Evolutionary conservation across 352 stramenopile genomes (phyloP).

Genomic region (Phytopythium kandeliae): DNA sequence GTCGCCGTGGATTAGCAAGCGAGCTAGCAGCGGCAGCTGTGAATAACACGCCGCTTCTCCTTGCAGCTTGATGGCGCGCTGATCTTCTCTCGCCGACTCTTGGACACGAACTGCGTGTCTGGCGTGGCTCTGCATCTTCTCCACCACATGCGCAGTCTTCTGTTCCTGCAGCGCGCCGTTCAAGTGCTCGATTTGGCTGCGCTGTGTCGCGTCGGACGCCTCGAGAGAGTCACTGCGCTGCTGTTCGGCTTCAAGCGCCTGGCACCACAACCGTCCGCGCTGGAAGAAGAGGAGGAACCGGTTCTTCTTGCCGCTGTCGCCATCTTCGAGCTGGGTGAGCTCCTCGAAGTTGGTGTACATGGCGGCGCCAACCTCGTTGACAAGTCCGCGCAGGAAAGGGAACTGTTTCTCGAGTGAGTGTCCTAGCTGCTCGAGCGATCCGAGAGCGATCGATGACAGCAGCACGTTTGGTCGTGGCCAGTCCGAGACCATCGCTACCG

Average conservation of each 20-base stretch:
- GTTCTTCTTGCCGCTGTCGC: conserved; percentile 8
- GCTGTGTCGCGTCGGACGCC: background rate
- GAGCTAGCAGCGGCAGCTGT: conserved; percentile 1
- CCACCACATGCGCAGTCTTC: conserved; percentile 14
- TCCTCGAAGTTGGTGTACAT: conserved; percentile 39
- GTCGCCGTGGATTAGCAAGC: background rate
- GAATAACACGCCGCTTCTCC: background rate
- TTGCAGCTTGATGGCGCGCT: background rate
- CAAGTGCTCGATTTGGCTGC: conserved; percentile 29
- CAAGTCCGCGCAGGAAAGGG: conserved; percentile 36
- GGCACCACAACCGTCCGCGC: conserved; percentile 41
- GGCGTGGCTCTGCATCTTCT: conserved; percentile 15
- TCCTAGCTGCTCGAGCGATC: conserved; percentile 40
- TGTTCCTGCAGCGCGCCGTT: conserved; percentile 38
- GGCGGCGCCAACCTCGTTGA: conserved; percentile 27
- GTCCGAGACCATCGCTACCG: conserved; percentile 23
- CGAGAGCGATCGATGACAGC: conserved; percentile 42
- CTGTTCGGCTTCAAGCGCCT: conserved; percentile 25
- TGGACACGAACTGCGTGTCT: background rate
- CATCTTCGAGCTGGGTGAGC: conserved; percentile 10
- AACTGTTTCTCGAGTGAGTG: conserved; percentile 35
- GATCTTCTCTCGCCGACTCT: background rate
- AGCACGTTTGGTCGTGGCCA: conserved; percentile 54
- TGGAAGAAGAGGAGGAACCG: conserved; percentile 43
- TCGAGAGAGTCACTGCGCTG: conserved; percentile 14